A percentile compares a stretch with the other conserved stretches of the same genome.
Conservation (phyloP, 1,284 basidiomycete species). For the Cystobasidium slooffiae region DNA sequence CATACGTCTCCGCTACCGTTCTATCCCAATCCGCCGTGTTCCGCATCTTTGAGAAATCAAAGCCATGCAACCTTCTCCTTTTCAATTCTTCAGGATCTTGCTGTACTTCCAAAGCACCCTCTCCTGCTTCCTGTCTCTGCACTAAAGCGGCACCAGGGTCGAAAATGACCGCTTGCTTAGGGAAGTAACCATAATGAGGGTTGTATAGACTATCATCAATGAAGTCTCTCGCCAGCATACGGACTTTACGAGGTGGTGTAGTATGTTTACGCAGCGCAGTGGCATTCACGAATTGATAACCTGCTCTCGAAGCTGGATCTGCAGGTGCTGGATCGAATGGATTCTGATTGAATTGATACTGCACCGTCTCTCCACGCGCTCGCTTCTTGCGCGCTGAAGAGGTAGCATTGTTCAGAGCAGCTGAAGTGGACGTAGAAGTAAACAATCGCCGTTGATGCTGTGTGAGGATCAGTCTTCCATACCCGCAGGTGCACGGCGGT, state of each 20-base stretch:
- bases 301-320: constrained; percentile 24
- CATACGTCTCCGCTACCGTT: constrained; percentile 75
- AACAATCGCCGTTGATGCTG: constrained; percentile 11
- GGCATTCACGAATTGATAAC: constrained; percentile 73
- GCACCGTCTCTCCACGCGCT: constrained; percentile 24
- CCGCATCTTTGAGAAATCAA: constrained; percentile 72
- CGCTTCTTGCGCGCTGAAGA: constrained; percentile 20
- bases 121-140: constrained; percentile 44
- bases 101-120: constrained; percentile 37
- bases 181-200: constrained; percentile 96
- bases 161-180: constrained; percentile 86
- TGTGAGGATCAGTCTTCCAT: not conserved
- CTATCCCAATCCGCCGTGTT: constrained; percentile 79
- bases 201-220: constrained; percentile 98
- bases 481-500: constrained; percentile 26
- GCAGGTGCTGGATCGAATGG: constrained; percentile 41
- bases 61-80: constrained; percentile 57
- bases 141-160: constrained; percentile 61
- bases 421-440: not conserved
- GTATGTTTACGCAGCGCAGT: constrained; percentile 67
- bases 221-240: constrained; percentile 95
- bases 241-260: constrained; percentile 77
- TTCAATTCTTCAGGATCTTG: constrained; percentile 52
- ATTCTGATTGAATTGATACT: constrained; percentile 49
- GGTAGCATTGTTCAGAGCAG: constrained; percentile 9